A percentile compares a stretch with the other conserved stretches of the same genome.
Conservation (phyloP, 2,329 filamentous ascomycete species). For the Aspergillus arachidicola region DNA sequence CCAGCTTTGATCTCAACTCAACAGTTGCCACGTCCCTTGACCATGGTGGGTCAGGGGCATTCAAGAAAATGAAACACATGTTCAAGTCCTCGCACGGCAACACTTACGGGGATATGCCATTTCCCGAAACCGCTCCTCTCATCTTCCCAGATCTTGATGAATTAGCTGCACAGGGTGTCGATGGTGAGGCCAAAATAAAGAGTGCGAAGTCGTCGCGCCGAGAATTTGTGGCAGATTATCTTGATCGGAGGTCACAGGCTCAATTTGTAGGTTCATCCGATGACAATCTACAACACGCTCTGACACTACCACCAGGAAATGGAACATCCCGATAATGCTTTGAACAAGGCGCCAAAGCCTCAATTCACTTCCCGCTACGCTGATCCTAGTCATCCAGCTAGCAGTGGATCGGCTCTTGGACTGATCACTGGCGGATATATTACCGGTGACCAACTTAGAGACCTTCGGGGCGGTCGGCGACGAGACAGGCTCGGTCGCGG, state of each 20-base stretch:
- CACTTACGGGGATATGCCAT: constrained; percentile 35
- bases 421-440: constrained; percentile 52
- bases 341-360: constrained; percentile 36
- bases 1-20: constrained; percentile 39
- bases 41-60: constrained; percentile 15
- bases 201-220: constrained; percentile 9
- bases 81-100: constrained; percentile 42
- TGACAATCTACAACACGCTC: not conserved
- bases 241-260: constrained; percentile 53
- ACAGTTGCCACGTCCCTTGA: constrained; percentile 37
- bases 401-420: constrained; percentile 51
- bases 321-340: constrained; percentile 45
- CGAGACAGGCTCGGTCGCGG: not conserved
- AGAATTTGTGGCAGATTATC: constrained; percentile 50
- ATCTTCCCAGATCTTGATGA: constrained; percentile 51
- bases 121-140: constrained; percentile 52
- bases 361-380: constrained; percentile 52
- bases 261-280: constrained; percentile 41
- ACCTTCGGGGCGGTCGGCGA: constrained; percentile 14
- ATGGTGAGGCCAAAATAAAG: constrained; percentile 20
- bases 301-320: constrained; percentile 21
- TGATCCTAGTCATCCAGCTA: constrained; percentile 56
- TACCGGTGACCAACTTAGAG: constrained; percentile 20
- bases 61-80: constrained; percentile 33
- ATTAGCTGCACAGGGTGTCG: constrained; percentile 6